Evolutionary conservation across 768 basidiomycete genomes (phyloP).

Genomic region (Agaricus sinodeliciosus): DNA sequence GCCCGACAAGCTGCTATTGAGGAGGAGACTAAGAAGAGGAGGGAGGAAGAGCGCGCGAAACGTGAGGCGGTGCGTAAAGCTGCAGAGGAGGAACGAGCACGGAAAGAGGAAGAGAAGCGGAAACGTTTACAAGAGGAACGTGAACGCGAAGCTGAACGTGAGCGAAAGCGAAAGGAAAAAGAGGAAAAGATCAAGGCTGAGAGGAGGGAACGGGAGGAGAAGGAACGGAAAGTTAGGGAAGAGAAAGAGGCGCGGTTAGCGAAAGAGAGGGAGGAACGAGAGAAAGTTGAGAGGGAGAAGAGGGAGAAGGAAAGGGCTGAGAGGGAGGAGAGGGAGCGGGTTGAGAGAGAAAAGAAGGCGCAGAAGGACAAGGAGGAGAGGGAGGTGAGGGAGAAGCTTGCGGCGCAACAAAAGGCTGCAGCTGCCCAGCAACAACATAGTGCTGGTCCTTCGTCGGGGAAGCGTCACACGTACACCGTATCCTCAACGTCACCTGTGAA

Average conservation of each 20-base stretch:
- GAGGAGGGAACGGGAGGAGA: slow-evolving; percentile 57
- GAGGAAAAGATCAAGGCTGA: slow-evolving; percentile 67
- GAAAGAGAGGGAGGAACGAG: slow-evolving; percentile 25
- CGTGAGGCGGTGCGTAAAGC: slow-evolving; percentile 73
- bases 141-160: slow-evolving; percentile 71
- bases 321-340: slow-evolving; percentile 24
- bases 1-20: slow-evolving; percentile 74
- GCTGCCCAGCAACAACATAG: slow-evolving; percentile 20
- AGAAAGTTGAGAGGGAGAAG: slow-evolving; percentile 31
- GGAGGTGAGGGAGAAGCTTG: slow-evolving; percentile 23
- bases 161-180: slow-evolving; percentile 65
- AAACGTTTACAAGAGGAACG: slow-evolving; percentile 74
- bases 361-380: slow-evolving; percentile 20
- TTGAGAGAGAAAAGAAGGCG: slow-evolving; percentile 23
- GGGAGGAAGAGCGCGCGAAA: slow-evolving; percentile 80
- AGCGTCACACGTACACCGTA: slow-evolving; percentile 43
- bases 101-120: slow-evolving; percentile 79
- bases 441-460: slow-evolving; percentile 22
- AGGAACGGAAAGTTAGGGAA: slow-evolving; percentile 34
- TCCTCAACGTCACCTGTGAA: slow-evolving; percentile 29
- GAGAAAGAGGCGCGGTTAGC: slow-evolving; percentile 32
- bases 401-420: slow-evolving; percentile 41
- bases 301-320: slow-evolving; percentile 22
- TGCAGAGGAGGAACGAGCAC: slow-evolving; percentile 75
- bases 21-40: slow-evolving; percentile 72